Base-by-base conservation (phyloP, 768 basidiomycete species). In the Trametes meyenii region DNA sequence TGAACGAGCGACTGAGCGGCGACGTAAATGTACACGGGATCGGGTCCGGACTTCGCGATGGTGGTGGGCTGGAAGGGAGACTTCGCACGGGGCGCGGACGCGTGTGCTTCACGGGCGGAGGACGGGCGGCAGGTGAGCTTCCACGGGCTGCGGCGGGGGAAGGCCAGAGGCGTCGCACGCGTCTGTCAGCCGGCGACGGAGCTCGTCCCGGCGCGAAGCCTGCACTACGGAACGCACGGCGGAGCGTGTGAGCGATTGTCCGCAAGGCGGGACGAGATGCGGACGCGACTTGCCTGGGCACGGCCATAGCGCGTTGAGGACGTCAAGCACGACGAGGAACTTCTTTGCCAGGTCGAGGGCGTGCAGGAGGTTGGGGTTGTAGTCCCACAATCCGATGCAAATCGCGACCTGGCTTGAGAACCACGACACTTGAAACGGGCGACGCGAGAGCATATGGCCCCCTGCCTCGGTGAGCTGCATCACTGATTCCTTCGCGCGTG, bases 381-480 rank as follows among this genome's bases (percentile, higher is more conserved):
- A 79, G 52, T 80, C 80, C 86, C 87, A 92, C 19, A 92, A 69
- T 2, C 82, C 75, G 38, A 92, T 74, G 66, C 88, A 88, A 64
- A 67, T 61, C 13, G 66, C 57, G 40, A 70, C 65, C 60, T 69
- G 70, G 51, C 59, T 69, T 39, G 65, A 57, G 56, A 70, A 66
- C 90, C 90, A 92, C 46, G 80, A 79, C 55, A 85, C 82, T 66
- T 87, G 83, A 72, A 83, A 90, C 0, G 90, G 90, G 0, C 88
- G 82, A 26, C 89, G 79, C 19, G 85, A 83, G 33, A 92, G 76
- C 66, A 85, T 74, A 61, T 87, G 78, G 0, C 80, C 84, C 38
- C 83, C 78, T 3, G 76, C 73, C 38, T 80, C 77, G n/a, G 76
- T 77, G 16, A 87, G 72, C 53, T 82, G 79, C 50, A 81, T 77